Evolutionary conservation across 192 early-diverging fungal genomes (phyloP).

Genomic region (Podila epigama): DNA sequence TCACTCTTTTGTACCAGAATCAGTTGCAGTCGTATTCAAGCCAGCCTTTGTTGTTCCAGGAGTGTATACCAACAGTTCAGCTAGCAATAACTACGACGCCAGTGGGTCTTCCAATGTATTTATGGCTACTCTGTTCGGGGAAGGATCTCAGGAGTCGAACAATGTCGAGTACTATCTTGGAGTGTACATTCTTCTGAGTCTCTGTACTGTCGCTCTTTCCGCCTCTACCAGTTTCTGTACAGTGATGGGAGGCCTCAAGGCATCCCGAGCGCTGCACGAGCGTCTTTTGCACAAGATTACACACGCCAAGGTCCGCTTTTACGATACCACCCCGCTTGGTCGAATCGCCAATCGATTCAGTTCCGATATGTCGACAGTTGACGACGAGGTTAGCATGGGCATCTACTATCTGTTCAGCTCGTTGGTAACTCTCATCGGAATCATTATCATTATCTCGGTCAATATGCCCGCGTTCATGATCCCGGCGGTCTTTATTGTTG

Average conservation of each 20-base stretch:
- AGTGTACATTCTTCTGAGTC: constrained; percentile 66
- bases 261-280: constrained; percentile 64
- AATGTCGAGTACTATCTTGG: constrained; percentile 67
- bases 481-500: constrained; percentile 61
- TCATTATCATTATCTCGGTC: constrained; percentile 65
- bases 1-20: constrained; percentile 1
- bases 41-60: constrained; percentile 24
- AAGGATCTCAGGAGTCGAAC: constrained; percentile 11
- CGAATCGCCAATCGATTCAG: constrained; percentile 84
- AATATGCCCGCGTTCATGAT: constrained; percentile 79
- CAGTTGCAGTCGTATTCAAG: neutral
- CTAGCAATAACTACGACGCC: no score
- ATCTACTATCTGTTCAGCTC: constrained; percentile 56
- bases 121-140: constrained; percentile 15
- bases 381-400: constrained; percentile 61
- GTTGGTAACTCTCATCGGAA: constrained; percentile 54
- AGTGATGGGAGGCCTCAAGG: constrained; percentile 54
- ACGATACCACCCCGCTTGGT: constrained; percentile 89
- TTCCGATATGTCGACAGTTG: constrained; percentile 84
- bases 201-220: constrained; percentile 30
- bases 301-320: constrained; percentile 83
- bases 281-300: constrained; percentile 62
- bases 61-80: neutral
- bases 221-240: constrained; percentile 41
- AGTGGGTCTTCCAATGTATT: no score